Percentiles rank a stretch among this genome's conserved stretches.
phyloP scores from a whole-genome alignment of 2,329 filamentous ascomycete genomes.

The Amylocarpus encephaloides region DNA sequence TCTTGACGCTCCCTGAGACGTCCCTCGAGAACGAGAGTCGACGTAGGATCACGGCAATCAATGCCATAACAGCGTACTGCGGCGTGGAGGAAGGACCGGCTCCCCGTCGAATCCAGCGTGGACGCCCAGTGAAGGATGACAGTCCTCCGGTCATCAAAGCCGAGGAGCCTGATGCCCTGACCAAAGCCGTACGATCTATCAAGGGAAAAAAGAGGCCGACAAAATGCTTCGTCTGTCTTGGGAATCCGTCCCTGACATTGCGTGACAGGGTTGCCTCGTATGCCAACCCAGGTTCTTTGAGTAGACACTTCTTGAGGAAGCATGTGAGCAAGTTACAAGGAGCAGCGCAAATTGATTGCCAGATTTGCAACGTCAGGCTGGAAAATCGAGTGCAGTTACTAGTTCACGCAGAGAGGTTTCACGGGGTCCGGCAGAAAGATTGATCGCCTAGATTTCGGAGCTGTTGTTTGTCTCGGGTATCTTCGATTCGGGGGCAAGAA shows the following conservation, averaged over 20 bases:
- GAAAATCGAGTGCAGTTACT: background rate
- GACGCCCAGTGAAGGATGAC: background rate
- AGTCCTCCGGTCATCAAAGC: conserved; percentile 8
- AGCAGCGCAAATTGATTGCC: conserved; percentile 3
- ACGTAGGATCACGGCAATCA: conserved; percentile 4
- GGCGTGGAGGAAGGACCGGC: conserved; percentile 6
- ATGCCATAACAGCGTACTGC: conserved; percentile 7
- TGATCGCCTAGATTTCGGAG: conserved; percentile 1
- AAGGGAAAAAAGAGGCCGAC: conserved; percentile 11
- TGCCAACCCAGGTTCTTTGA: conserved; percentile 5
- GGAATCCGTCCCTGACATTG: background rate
- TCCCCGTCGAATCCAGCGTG: conserved; percentile 2
- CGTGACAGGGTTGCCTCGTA: conserved; percentile 3
- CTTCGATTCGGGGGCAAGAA: background rate
- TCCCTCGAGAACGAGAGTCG: conserved; percentile 6
- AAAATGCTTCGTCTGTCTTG: conserved; percentile 1
- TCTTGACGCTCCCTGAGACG: conserved; percentile 8
- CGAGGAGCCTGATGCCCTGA: conserved; percentile 6
- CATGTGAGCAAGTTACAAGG: conserved; percentile 4
- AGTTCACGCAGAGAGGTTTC: conserved; percentile 1
- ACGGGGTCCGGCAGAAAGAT: conserved; percentile 1
- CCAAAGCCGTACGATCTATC: conserved; percentile 9
- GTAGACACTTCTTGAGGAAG: conserved; percentile 10
- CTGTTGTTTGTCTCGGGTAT: background rate
- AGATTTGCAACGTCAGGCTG: conserved; percentile 1